Base-by-base conservation (phyloP, 257 asterid species). In the Solanum ossicruentum region DNA sequence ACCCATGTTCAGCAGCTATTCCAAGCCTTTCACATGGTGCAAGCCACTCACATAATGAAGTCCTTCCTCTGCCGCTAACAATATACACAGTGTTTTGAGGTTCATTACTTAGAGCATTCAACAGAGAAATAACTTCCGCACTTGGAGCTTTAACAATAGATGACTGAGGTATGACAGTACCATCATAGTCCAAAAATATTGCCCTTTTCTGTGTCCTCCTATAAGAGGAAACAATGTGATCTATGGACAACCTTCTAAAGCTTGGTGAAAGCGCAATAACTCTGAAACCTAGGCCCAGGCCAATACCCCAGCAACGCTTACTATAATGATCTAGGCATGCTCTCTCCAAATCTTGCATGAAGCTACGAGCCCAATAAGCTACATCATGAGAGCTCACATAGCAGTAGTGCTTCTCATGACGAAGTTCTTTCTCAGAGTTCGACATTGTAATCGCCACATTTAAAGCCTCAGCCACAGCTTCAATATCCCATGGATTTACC, bases 401-500 rank as follows among this genome's bases (percentile, higher is more conserved):
- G 12, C 95, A 92, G 69, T 92, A 94, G 90, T 95, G 99, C 85
- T 95, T 95, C 89, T 95, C 97, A 84, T 95, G 98, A 70, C 99
- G 90, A 71, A 94, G 86, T 55, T 91, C 94, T 87, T 92, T 94
- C 87, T 94, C 99, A 3, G 92, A 86, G 56, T 92, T 95, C 9
- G 95, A 52, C 90, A 94, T 91, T 63, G 94, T 85, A 73, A 94
- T 87, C 10, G 97, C 98, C 86, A 61, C 75, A 82, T 87, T 83
- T 87, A 95, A 84, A 51, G 98, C 98, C 95, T 94, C 98, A 10
- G 97, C 97, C 20, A 94, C 99, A 49, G 96, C 90, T 84, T 94
- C 97, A 65, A 91, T 92, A 88, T 95, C 97, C 99, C 98, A 95
- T 13, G 99, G 98, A 85, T 95, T 95, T 51, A 95, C 97, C 92